phyloP scores from a whole-genome alignment of 2,329 filamentous ascomycete genomes.

The Trichophyton simii region DNA sequence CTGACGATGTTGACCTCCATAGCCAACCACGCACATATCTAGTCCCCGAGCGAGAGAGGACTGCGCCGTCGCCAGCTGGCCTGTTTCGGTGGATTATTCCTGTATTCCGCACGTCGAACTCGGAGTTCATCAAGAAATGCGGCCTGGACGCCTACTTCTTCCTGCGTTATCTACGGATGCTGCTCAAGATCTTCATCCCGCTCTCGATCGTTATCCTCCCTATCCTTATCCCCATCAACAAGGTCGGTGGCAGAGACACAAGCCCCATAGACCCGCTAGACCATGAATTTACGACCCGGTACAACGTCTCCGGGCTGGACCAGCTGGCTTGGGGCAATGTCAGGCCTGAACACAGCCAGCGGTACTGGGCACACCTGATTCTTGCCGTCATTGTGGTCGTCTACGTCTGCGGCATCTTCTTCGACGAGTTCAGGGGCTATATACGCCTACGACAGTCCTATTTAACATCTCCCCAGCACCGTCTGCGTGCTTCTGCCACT shows the following conservation, averaged over 20 bases:
- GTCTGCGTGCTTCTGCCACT: conserved; percentile 82
- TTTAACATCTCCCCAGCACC: conserved; percentile 86
- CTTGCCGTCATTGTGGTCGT: conserved; percentile 64
- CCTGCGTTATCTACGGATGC: conserved; percentile 71
- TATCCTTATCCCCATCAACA: conserved; percentile 76
- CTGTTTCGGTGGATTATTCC: conserved; percentile 43
- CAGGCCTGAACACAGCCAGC: conserved; percentile 47
- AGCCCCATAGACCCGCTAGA: conserved; percentile 24
- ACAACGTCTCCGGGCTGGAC: conserved; percentile 57
- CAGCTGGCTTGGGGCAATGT: conserved; percentile 82
- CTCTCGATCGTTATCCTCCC: conserved; percentile 67
- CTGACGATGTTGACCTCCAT: conserved; percentile 10
- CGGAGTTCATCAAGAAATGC: conserved; percentile 87
- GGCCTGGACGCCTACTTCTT: conserved; percentile 97
- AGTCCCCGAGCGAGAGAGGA: conserved; percentile 72
- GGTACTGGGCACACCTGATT: conserved; percentile 75
- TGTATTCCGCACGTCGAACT: conserved; percentile 56
- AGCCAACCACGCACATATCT: conserved; percentile 77
- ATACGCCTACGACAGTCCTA: conserved; percentile 91
- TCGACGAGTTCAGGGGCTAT: conserved; percentile 72
- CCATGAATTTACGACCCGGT: conserved; percentile 23
- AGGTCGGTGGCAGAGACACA: conserved; percentile 54
- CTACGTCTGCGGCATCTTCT: conserved; percentile 81
- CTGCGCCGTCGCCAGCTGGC: conserved; percentile 54
- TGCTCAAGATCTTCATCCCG: conserved; percentile 85